Evolutionary conservation across 2,329 filamentous ascomycete species (phyloP), one percentile per base, ranked within the genome.

Genomic region (Mycocentrospora acerina): DNA sequence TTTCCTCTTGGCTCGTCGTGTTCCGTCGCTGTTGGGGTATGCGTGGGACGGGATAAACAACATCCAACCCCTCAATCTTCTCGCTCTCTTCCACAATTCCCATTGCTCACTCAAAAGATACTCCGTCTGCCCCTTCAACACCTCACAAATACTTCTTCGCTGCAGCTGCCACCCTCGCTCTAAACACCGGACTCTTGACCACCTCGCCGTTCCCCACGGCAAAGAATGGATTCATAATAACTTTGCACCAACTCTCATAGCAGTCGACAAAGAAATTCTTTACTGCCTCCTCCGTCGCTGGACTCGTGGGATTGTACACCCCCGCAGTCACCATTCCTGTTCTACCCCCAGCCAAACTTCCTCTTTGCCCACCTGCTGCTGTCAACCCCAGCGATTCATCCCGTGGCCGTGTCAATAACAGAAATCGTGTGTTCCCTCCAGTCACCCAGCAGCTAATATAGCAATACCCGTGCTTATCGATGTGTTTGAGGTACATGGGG

Each of bases 151-250:
- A 96, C 70, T 97, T 98, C 71, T 88, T 89, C 53, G 90, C 93
- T 1, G 91, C 91, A 2, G 88, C 88, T 2, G 82, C 83, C 14
- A 98, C 90, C 59, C 87, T 81, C 39, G 80, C 75, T 52, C 88
- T 79, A 66, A 98, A 98, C 1, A 96, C 80, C 0, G 89, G 86
- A 68, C 90, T 97, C 62, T 78, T 82, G 35, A 98, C 83, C 59
- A 88, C 83, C 78, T 86, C 86, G 55, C 88, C 84, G 77, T 86
- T 86, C 51, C 95, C 91, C 38, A 85, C 81, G 37, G 79, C 78
- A 73, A 96, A 97, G 67, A 98, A 98, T 0, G 93, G 93, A 63
- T 83, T 97, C 93, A 98, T 97, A 41, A 90, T 83, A 10, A 90
- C 88, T 77, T 98, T 98, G 51, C 95, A 81, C 85, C 91, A 98